Percentiles rank a stretch among this genome's conserved stretches.
phyloP scores from a whole-genome alignment of 2,329 filamentous ascomycete genomes.

The Cladophialophora exuberans region DNA sequence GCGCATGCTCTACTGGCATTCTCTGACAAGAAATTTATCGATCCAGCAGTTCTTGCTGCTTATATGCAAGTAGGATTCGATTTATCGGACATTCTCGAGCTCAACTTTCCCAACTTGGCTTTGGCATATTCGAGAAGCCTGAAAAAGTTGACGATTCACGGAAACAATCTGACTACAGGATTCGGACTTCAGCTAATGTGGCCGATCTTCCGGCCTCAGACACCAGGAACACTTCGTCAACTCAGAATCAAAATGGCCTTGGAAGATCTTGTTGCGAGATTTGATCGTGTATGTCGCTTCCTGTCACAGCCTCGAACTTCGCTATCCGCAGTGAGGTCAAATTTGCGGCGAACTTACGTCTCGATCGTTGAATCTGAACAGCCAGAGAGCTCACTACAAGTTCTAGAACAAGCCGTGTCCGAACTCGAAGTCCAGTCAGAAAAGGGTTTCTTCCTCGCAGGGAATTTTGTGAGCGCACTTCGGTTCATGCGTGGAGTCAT shows the following conservation, averaged over 20 bases:
- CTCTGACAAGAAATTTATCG: constrained; percentile 46
- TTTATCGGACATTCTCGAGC: constrained; percentile 40
- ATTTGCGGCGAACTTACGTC: constrained; percentile 40
- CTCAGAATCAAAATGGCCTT: constrained; percentile 46
- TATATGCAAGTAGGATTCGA: constrained; percentile 51
- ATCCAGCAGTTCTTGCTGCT: constrained; percentile 59
- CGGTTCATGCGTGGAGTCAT: constrained; percentile 16
- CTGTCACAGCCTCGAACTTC: constrained; percentile 39
- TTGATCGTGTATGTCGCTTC: constrained; percentile 43
- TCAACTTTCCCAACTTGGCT: not conserved
- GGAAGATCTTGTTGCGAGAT: constrained; percentile 49
- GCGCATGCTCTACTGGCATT: constrained; percentile 55
- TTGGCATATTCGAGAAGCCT: constrained; percentile 3
- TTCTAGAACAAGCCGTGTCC: constrained; percentile 19
- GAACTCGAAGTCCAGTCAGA: constrained; percentile 18
- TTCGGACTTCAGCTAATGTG: constrained; percentile 32
- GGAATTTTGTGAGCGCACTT: constrained; percentile 19
- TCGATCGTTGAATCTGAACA: constrained; percentile 17
- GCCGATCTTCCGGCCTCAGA: constrained; percentile 29
- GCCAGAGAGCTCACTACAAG: constrained; percentile 6
- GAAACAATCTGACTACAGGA: constrained; percentile 65
- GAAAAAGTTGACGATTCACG: constrained; percentile 29
- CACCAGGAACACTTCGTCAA: constrained; percentile 32
- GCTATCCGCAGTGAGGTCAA: constrained; percentile 35
- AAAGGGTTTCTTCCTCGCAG: constrained; percentile 12